Conservation (phyloP, 148 eudicot species). For the Rhododendron vialii region DNA sequence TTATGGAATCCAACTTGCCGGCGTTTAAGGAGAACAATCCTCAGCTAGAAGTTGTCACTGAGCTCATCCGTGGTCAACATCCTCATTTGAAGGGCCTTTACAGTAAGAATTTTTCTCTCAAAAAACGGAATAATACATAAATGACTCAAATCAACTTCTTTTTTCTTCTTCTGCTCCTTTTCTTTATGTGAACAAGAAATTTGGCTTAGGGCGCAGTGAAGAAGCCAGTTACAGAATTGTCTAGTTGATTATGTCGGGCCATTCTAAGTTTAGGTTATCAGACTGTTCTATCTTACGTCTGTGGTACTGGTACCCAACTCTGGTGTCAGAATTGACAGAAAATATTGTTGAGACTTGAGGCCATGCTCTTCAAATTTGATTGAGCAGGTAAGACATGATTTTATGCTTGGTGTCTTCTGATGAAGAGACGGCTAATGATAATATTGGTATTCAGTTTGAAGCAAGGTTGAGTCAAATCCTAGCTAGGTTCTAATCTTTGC, state of each 20-base stretch:
- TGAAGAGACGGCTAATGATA: not conserved
- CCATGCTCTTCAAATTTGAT: not conserved
- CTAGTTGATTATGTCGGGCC: not conserved
- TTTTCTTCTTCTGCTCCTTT: not conserved
- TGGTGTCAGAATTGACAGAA: not conserved
- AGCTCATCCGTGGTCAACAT: constrained; percentile 89
- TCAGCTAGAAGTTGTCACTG: constrained; percentile 69
- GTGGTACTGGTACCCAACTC: not conserved
- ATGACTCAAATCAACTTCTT: not conserved
- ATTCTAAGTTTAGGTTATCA: not conserved
- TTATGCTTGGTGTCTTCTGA: not conserved
- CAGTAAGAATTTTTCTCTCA: constrained; percentile 35
- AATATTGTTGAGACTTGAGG: not conserved
- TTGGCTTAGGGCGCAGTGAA: not conserved
- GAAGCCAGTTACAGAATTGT: not conserved
- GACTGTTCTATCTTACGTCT: not conserved
- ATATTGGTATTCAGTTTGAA: not conserved
- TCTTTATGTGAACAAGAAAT: not conserved
- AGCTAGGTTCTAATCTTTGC: not conserved
- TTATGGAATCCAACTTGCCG: constrained; percentile 69
- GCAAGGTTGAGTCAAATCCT: not conserved
- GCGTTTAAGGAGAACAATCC: constrained; percentile 69
- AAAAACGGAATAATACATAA: not conserved
- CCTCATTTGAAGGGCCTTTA: constrained; percentile 74
- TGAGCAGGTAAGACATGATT: not conserved